Evolutionary conservation across 1,139 yeast genomes (phyloP), one percentile per base, ranked within the genome.

Genomic region (Yamadazyma diddensiae): DNA sequence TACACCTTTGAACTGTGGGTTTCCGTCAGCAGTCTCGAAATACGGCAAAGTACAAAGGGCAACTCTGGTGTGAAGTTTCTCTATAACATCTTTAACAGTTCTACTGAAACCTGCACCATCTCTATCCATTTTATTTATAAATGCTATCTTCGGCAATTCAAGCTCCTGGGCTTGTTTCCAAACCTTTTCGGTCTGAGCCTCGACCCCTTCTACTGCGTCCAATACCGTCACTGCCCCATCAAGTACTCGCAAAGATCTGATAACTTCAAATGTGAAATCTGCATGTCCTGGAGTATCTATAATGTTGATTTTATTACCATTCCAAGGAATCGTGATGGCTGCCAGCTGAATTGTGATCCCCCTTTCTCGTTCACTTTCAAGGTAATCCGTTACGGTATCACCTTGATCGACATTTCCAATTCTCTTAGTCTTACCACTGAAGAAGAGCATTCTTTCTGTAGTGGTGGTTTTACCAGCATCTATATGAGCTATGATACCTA

Each of bases 211-310:
- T 3, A 92, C 97, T 0, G 86, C 95, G 59, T 92, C 99, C 34
- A 92, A 62, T 9, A 92, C 85, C 0, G 95, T 83, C 4, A 92
- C 94, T 0, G 90, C 94, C 1, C 97, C 97, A 58, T 92, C 98
- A 12, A 92, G 64, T 1, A 92, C 97, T 41, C 96, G 70, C 38
- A 92, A 70, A 0, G 97, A 82, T 36, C 97, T 65, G 2, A 79
- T 85, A 5, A 94, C 98, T 56, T 92, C 99, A 55, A 90, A 92
- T 0, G 95, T 85, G 54, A 92, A 92, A 56, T 92, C 99, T 0
- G 97, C 97, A 58, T 92, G 99, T 0, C 99, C 99, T 1, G 99
- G 99, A 0, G 99, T 90, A 54, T 92, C 99, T 15, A 92, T 87
- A 33, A 92, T 69, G 53, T 92, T 92, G 49, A 94, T 79, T 44